Conservation (phyloP, 2,329 filamentous ascomycete species). For the Ophiostoma populinum region DNA sequence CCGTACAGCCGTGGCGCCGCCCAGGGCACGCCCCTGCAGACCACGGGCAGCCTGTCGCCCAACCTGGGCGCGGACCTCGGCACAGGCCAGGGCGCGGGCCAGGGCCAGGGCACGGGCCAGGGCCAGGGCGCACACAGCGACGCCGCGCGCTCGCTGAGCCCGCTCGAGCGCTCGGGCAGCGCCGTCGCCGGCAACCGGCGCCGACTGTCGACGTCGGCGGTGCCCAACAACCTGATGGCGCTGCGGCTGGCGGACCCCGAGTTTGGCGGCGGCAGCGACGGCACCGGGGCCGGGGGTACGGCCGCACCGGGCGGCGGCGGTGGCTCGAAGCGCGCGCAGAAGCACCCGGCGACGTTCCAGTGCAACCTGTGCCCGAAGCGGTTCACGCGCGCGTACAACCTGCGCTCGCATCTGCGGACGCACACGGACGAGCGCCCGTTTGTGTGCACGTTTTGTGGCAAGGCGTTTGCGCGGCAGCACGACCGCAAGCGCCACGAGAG, state of each 20-base stretch:
- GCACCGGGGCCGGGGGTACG: constrained; percentile 30
- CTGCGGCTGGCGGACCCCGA: constrained; percentile 79
- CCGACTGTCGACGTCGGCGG: constrained; percentile 46
- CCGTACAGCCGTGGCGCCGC: constrained; percentile 34
- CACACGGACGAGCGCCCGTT: constrained; percentile 96
- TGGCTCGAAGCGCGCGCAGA: constrained; percentile 69
- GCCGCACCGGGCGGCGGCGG: constrained; percentile 34
- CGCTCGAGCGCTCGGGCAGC: constrained; percentile 35
- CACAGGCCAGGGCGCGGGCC: constrained; percentile 28
- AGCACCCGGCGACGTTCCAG: constrained; percentile 94
- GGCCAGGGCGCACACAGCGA: constrained; percentile 28
- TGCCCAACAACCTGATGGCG: constrained; percentile 55
- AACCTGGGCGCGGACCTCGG: constrained; percentile 21
- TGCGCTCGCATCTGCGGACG: constrained; percentile 85
- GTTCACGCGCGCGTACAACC: constrained; percentile 91
- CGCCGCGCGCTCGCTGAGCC: constrained; percentile 39
- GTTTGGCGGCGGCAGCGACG: constrained; percentile 51
- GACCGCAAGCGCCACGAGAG: constrained; percentile 95
- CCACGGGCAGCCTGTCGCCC: constrained; percentile 27
- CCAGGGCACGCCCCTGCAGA: constrained; percentile 20
- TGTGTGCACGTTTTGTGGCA: constrained; percentile 90
- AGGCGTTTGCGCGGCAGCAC: constrained; percentile 93
- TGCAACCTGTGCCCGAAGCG: constrained; percentile 86
- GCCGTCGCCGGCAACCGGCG: constrained; percentile 29
- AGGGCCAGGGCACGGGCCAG: constrained; percentile 43